Percentiles rank a stretch among this genome's conserved stretches.
phyloP scores from a whole-genome alignment of 2,329 filamentous ascomycete genomes.

The Scortechinia acanthostroma region DNA sequence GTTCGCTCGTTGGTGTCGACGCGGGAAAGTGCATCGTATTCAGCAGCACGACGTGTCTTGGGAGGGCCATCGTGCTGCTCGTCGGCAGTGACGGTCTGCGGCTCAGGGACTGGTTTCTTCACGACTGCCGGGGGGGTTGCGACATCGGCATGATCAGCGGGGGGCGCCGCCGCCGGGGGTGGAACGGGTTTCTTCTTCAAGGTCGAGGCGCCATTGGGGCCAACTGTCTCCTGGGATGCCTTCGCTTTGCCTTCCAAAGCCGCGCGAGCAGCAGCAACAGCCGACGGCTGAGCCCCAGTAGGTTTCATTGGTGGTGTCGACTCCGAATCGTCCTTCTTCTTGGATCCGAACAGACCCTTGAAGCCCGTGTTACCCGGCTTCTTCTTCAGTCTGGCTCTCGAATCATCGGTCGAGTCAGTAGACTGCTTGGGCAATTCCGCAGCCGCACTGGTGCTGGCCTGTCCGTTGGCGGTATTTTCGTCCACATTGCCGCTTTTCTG shows the following conservation, averaged over 20 bases:
- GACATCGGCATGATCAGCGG: not conserved
- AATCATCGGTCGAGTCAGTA: not conserved
- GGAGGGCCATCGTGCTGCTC: conserved; percentile 5
- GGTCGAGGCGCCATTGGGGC: not conserved
- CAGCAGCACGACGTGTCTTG: conserved; percentile 15
- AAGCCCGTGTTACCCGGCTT: conserved; percentile 26
- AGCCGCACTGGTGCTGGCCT: not conserved
- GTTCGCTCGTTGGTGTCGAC: conserved; percentile 50
- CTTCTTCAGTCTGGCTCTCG: not conserved
- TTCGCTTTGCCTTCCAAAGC: not conserved
- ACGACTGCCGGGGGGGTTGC: not conserved
- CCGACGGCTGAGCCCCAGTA: conserved; percentile 37
- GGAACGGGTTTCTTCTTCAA: conserved; percentile 1
- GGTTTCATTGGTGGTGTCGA: conserved; percentile 50
- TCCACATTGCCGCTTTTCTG: not conserved
- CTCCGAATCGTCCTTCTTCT: conserved; percentile 31
- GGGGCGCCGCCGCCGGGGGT: not conserved
- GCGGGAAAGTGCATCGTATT: conserved; percentile 44
- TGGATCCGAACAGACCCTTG: conserved; percentile 59
- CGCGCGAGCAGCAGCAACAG: conserved; percentile 20
- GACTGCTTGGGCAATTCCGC: not conserved
- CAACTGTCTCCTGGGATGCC: not conserved
- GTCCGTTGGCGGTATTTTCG: not conserved
- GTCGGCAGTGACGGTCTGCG: not conserved
- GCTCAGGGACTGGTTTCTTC: not conserved